Percentiles rank a stretch among this genome's conserved stretches.
Conservation (phyloP, 331 rosid genomes). For the Malus hybrid region DNA sequence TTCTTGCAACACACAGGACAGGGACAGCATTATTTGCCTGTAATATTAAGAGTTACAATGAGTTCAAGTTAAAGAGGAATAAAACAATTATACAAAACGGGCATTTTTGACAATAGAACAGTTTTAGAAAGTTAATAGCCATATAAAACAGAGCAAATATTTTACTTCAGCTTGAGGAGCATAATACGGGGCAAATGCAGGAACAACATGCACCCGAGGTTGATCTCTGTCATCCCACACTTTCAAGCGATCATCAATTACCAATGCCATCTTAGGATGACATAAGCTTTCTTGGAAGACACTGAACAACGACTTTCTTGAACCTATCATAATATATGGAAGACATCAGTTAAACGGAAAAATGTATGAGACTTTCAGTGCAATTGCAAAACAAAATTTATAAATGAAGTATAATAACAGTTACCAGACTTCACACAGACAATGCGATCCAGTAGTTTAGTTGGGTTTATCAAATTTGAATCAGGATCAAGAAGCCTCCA, state of each 20-base stretch:
- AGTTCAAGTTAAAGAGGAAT: conserved; percentile 5
- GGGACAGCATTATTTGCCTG: conserved; percentile 83
- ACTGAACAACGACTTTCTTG: conserved; percentile 81
- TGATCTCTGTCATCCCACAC: conserved; percentile 99
- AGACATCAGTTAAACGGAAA: background rate
- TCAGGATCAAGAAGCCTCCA: conserved; percentile 99
- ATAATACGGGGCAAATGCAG: conserved; percentile 98
- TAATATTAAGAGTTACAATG: conserved; percentile 24
- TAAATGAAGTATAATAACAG: conserved; percentile 21
- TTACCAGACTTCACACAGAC: conserved; percentile 97
- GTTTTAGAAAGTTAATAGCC: conserved; percentile 10
- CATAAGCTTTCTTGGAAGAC: conserved; percentile 88
- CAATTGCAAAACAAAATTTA: conserved; percentile 4
- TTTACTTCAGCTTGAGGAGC: conserved; percentile 97
- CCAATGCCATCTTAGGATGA: conserved; percentile 96
- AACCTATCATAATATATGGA: conserved; percentile 44
- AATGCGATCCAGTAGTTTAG: conserved; percentile 77
- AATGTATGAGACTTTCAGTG: background rate
- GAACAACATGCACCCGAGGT: conserved; percentile 97
- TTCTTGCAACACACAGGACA: conserved; percentile 93
- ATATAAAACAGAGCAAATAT: conserved; percentile 5
- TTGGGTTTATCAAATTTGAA: conserved; percentile 80
- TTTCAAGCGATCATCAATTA: conserved; percentile 97
- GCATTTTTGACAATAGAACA: conserved; percentile 4
- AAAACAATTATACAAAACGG: background rate